Evolutionary conservation across 169 alveolate species (phyloP), one percentile per base, ranked within the genome.

Genomic region (Toxoplasma gondii): DNA sequence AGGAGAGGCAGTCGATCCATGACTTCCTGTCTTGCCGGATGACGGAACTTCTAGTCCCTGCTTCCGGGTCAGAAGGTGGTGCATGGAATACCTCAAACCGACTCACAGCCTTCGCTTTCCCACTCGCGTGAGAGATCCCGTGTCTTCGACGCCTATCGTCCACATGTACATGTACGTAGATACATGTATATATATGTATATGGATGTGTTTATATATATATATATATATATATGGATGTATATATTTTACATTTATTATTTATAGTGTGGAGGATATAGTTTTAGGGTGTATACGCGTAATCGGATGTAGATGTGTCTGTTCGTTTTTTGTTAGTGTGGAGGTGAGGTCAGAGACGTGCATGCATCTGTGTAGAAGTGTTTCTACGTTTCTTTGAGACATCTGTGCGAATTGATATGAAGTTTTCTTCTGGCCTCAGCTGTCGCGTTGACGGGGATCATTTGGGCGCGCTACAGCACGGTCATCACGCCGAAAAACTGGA

Each of bases 391-490:
- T 17, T 29, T 1, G 78, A 64, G 34, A 64, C 78, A 24, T 9
- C 34, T 29, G 16, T 0, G 41, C 41, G 41, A 39, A 19, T 64
- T 0, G 36, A 19, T 4, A 9, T 0, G 24, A 24, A 31, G 78
- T 64, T 29, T 19, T 64, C 27, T 64, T 0, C 78, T 64, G 69
- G 5, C 16, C 92, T 67, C 94, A 97, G 98, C 98, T 34, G 98
- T 97, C 41, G 93, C 97, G 39, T 67, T 92, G 36, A 97, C 98
- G 39, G 98, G 98, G n/a, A 43, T 97, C 41, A 97, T 97, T 17
- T 97, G 98, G 98, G 95, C 98, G 41, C 82, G 98, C 39, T 97
- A 97, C 96, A 95, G 97, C 92, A 96, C 80, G 88, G 97, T 97
- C 39, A 97, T 97, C 39, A 97, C 88, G 39, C 98, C 98, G 29